Evolutionary conservation across 352 stramenopile species (phyloP), one percentile per base, ranked within the genome.

Genomic region (Paralagenidium karlingii): DNA sequence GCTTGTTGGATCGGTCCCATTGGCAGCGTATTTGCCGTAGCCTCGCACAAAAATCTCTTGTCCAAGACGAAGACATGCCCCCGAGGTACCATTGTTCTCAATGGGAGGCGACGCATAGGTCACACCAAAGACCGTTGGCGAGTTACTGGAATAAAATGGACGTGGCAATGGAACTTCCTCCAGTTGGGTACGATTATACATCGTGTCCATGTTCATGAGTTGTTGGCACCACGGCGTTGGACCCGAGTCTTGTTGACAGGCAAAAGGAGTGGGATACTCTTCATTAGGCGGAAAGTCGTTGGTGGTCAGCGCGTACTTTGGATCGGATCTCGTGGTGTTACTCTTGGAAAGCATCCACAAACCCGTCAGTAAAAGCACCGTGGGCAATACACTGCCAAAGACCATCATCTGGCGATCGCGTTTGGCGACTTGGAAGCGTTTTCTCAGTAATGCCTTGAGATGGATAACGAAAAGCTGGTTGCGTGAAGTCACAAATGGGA

Each of bases 371-470:
- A 95, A 70, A 12, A 84, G 75, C 41, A 93, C 27, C 0, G 94
- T 53, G 15, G 74, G 74, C 8, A 87, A 45, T 19, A 82, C 33
- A 26, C 68, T 31, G 24, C 78, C 63, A 40, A 66, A 77, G 15
- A 81, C 26, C 49, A 87, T 78, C 34, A 85, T 77, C 44, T 84
- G 84, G 28, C 83, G 88, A 49, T 97, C 87, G 24, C 87, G 61
- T 36, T 82, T 81, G 32, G 92, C 89, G 27, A 90, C 84, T 4
- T 68, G 61, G 27, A 86, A 73, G 21, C 87, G 62, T 53, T 96
- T 96, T 15, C 55, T 24, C 31, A 95, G 77, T 21, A 96, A 49
- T 30, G 83, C 82, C 30, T 50, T 16, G 28, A 96, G 60, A 40
- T 96, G 87, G 27, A 58, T 53, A 20, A 53, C 54, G 58, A 96